Percentiles rank a stretch among this genome's conserved stretches.
Conservation (phyloP, 2,329 filamentous ascomycete species). For the Colletotrichum graminicola region DNA sequence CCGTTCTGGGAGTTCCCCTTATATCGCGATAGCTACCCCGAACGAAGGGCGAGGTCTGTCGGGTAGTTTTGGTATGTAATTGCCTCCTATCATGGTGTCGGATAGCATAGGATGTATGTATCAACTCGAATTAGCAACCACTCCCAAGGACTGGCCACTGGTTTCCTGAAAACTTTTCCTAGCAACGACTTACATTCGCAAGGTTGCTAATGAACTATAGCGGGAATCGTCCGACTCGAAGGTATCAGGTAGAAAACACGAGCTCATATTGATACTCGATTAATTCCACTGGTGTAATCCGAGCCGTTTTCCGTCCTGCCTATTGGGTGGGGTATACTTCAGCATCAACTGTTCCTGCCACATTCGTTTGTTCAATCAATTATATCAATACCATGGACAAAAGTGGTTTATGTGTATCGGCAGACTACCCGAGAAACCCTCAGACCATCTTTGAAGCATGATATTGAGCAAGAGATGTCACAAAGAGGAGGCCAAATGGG, state of each 20-base stretch:
- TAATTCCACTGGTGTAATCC: neutral
- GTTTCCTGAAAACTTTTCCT: neutral
- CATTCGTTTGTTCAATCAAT: neutral
- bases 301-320: neutral
- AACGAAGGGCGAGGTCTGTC: neutral
- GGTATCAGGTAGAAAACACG: neutral
- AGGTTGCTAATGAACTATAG: no score
- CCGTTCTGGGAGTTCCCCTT: no score
- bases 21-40: no score
- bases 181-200: neutral
- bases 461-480: neutral
- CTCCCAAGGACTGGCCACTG: neutral
- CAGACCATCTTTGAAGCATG: neutral
- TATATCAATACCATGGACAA: neutral
- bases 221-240: no score
- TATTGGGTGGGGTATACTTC: neutral
- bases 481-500: neutral
- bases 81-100: neutral
- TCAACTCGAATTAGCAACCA: neutral
- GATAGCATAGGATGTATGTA: neutral
- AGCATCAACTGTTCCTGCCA: neutral
- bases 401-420: no score
- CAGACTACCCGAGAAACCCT: neutral
- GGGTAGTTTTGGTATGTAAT: neutral
- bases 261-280: neutral